phyloP scores from a whole-genome alignment of 2,329 filamentous ascomycete species.

The Apiospora marii region DNA sequence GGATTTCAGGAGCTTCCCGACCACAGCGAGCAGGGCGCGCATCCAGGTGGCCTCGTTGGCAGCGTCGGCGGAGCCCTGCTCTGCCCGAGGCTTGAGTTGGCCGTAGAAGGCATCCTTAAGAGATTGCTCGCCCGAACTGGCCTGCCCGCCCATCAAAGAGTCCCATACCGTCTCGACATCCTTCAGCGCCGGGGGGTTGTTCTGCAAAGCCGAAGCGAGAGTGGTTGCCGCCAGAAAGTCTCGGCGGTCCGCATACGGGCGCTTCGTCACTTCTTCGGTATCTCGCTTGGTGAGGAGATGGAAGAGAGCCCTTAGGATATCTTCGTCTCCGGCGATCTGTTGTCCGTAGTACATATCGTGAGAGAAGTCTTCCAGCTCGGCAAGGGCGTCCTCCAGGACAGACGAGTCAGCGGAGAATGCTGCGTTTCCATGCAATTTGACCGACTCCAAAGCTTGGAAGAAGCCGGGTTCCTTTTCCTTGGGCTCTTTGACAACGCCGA shows the following conservation, averaged over 20 bases:
- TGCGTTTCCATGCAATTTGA: slow-evolving; percentile 52
- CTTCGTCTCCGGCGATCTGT: slow-evolving; percentile 64
- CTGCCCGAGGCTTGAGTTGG: slow-evolving; percentile 44
- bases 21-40: slow-evolving; percentile 51
- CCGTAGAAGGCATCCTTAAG: slow-evolving; percentile 52
- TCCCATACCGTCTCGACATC: slow-evolving; percentile 60
- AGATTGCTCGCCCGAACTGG: slow-evolving; percentile 35
- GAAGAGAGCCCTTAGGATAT: slow-evolving; percentile 62
- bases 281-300: slow-evolving; percentile 58
- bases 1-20: slow-evolving; percentile 65
- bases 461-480: slow-evolving; percentile 50
- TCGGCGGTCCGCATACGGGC: slow-evolving; percentile 38
- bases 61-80: slow-evolving; percentile 29
- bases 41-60: slow-evolving; percentile 34
- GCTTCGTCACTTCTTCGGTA: slow-evolving; percentile 30
- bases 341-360: slow-evolving; percentile 76
- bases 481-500: slow-evolving; percentile 65
- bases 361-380: slow-evolving; percentile 67
- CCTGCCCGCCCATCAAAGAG: slow-evolving; percentile 48
- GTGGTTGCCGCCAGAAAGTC: slow-evolving; percentile 64
- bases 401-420: slow-evolving; percentile 34
- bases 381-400: slow-evolving; percentile 59
- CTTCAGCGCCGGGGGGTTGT: slow-evolving; percentile 68
- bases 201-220: slow-evolving; percentile 66
- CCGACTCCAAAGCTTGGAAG: slow-evolving; percentile 54